Evolutionary conservation across 1,139 yeast genomes (phyloP).

Genomic region (Debaryomyces psychrophilus): DNA sequence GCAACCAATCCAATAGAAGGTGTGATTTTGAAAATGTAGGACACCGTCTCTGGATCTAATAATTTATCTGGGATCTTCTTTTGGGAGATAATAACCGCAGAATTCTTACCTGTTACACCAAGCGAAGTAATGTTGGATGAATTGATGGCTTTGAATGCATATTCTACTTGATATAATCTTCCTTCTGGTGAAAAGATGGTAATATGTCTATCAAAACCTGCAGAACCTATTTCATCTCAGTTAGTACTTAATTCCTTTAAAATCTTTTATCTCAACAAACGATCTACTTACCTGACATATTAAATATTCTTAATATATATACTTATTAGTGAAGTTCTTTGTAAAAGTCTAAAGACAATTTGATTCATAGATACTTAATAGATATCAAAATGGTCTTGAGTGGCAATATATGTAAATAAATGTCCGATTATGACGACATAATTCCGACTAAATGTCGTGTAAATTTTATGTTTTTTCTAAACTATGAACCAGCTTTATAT

Average conservation of each 20-base stretch:
- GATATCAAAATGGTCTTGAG: conserved; percentile 6
- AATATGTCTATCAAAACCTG: conserved; percentile 98
- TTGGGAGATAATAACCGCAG: conserved; percentile 90
- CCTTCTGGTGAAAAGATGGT: conserved; percentile 99
- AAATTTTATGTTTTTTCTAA: neutral
- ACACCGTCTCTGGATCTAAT: conserved; percentile 81
- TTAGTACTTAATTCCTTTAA: conserved; percentile 15
- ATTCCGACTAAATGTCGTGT: conserved; percentile 10
- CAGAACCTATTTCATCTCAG: conserved; percentile 47
- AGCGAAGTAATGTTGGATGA: conserved; percentile 88
- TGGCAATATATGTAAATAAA: conserved; percentile 11
- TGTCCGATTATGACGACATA: conserved; percentile 8
- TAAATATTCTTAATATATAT: conserved; percentile 1
- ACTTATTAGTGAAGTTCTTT: neutral
- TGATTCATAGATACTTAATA: neutral
- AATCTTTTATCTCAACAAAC: neutral
- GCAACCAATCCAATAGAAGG: conserved; percentile 87
- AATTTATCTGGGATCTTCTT: conserved; percentile 96
- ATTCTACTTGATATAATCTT: conserved; percentile 93
- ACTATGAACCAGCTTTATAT: neutral
- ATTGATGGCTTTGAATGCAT: conserved; percentile 96
- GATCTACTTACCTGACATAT: conserved; percentile 19
- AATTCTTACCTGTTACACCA: conserved; percentile 84
- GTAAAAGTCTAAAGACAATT: neutral
- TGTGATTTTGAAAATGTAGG: conserved; percentile 82